Conservation (phyloP, 768 basidiomycete species). For the Pholiota molesta region DNA sequence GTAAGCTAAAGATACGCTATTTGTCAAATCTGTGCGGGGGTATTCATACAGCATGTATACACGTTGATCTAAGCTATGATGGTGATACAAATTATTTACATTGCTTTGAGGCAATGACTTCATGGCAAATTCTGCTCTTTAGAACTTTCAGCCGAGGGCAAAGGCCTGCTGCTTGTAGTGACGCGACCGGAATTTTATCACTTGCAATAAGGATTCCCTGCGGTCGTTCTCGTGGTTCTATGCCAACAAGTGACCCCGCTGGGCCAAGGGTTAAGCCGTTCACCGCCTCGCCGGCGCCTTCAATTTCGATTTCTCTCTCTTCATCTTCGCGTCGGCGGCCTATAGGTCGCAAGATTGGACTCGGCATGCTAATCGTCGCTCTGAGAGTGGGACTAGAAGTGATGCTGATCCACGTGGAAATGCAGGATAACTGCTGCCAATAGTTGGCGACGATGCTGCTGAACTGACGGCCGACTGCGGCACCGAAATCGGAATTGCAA, state of each 20-base stretch:
- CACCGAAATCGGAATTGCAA: constrained; percentile 67
- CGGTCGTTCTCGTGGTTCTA: neutral
- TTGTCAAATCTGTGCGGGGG: too few species aligned
- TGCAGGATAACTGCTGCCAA: constrained; percentile 51
- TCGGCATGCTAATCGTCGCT: constrained; percentile 62
- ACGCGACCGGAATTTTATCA: neutral
- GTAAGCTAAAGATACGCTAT: too few species aligned
- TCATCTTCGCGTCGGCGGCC: constrained; percentile 57
- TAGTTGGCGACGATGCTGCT: constrained; percentile 73
- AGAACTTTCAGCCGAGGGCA: neutral
- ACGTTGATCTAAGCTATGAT: neutral
- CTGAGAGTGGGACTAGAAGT: constrained; percentile 78
- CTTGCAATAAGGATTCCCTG: neutral
- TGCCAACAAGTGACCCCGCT: constrained; percentile 6
- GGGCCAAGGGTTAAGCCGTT: constrained; percentile 57
- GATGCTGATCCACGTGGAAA: constrained; percentile 55
- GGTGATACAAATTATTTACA: neutral
- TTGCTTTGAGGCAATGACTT: neutral
- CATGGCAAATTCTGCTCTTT: neutral
- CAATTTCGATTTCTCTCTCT: constrained; percentile 73
- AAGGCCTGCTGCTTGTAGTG: neutral
- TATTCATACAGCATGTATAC: too few species aligned
- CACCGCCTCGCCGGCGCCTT: constrained; percentile 80
- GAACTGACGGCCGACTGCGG: constrained; percentile 63
- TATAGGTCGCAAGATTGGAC: constrained; percentile 75